These are phyloP conservation scores for Venturia effusa DNA, from an alignment of 2,329 filamentous ascomycete species.

Conservation along the genomic window DNA sequence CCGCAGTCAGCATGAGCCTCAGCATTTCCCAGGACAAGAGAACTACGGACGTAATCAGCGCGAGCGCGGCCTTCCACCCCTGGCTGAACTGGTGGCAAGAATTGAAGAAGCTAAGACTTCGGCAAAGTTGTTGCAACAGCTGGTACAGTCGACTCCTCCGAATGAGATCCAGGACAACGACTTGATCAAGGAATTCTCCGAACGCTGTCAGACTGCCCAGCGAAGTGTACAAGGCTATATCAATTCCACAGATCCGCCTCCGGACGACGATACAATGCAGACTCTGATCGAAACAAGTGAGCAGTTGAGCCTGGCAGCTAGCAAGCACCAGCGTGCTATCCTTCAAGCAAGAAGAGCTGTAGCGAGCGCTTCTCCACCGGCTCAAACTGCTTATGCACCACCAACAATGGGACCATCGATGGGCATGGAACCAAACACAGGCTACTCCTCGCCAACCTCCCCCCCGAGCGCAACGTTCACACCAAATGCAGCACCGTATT, in stretches of 20 bases:
- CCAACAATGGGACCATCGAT: background rate
- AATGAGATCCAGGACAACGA: slow-evolving; percentile 70
- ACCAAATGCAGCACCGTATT: background rate
- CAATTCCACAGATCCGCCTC: slow-evolving; percentile 61
- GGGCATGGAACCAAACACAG: background rate
- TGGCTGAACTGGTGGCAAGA: slow-evolving; percentile 67
- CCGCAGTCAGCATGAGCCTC: background rate
- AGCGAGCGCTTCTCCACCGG: slow-evolving; percentile 15
- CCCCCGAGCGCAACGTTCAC: slow-evolving; percentile 2
- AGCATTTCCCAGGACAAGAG: slow-evolving; percentile 12
- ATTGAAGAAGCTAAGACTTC: slow-evolving; percentile 87
- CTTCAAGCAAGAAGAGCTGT: slow-evolving; percentile 43
- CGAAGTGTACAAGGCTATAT: slow-evolving; percentile 81
- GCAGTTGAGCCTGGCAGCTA: slow-evolving; percentile 71
- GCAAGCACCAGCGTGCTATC: slow-evolving; percentile 73
- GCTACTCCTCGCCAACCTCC: background rate
- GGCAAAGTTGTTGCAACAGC: slow-evolving; percentile 82
- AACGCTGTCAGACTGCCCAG: slow-evolving; percentile 72
- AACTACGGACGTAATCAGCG: slow-evolving; percentile 15
- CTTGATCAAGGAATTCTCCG: slow-evolving; percentile 83
- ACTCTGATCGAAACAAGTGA: slow-evolving; percentile 92
- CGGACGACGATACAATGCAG: slow-evolving; percentile 90
- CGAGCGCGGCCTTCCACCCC: slow-evolving; percentile 42
- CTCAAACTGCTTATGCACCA: background rate
- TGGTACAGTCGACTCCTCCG: slow-evolving; percentile 74